These are phyloP conservation scores for Psilocybe sp. DNA, from an alignment of 768 basidiomycete genomes.

Conservation along the genomic window DNA sequence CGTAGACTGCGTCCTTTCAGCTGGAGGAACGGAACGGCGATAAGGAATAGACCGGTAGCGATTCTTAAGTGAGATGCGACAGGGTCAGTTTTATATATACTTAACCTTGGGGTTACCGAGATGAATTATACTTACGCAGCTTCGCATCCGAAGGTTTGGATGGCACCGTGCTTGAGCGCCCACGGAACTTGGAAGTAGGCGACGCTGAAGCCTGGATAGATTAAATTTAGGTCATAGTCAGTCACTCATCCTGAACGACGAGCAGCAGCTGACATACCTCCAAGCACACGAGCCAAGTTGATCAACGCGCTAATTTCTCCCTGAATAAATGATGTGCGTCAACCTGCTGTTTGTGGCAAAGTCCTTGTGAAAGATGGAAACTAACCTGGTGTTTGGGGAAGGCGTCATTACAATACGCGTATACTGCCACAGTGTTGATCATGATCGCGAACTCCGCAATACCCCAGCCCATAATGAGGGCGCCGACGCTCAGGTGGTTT, in stretches of 20 bases:
- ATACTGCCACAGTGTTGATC: conserved; percentile 63
- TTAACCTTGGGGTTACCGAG: not conserved
- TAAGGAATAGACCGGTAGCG: conserved; percentile 47
- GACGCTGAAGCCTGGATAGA: conserved; percentile 48
- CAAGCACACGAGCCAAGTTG: conserved; percentile 53
- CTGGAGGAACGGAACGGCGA: conserved; percentile 51
- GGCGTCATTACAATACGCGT: conserved; percentile 34
- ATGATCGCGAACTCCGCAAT: conserved; percentile 54
- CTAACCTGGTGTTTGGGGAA: conserved; percentile 31
- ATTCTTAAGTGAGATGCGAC: conserved; percentile 28
- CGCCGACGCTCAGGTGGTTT: conserved; percentile 48
- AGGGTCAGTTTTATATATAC: not conserved
- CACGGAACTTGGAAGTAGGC: conserved; percentile 68
- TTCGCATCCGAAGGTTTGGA: conserved; percentile 62
- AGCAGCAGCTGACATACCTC: conserved; percentile 29
- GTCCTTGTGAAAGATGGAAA: conserved; percentile 15
- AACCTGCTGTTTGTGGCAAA: conserved; percentile 14
- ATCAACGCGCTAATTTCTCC: conserved; percentile 65
- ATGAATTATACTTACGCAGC: conserved; percentile 43
- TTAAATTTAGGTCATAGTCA: not conserved
- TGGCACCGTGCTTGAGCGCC: conserved; percentile 56
- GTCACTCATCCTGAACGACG: not conserved
- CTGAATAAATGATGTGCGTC: conserved; percentile 18
- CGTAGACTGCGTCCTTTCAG: conserved; percentile 44
- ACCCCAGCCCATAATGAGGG: conserved; percentile 66